These are phyloP conservation scores for Tetrastigma voinierianum DNA, from an alignment of 164 flowering plant genomes.

Conservation along the genomic window DNA sequence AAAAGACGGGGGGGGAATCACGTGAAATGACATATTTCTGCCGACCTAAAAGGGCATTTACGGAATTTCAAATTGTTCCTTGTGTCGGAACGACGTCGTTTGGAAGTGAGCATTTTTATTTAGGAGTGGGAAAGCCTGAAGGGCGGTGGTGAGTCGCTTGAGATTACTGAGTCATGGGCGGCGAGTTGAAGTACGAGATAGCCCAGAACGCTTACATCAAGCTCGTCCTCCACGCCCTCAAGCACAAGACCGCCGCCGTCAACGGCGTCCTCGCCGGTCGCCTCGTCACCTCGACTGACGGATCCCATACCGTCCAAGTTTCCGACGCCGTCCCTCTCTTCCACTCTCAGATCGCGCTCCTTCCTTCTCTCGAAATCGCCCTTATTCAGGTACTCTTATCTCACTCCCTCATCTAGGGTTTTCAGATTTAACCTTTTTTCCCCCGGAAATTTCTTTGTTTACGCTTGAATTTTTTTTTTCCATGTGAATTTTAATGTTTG, in stretches of 20 bases:
- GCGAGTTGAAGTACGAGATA: constrained; percentile 66
- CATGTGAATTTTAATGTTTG: neutral
- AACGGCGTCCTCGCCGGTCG: constrained; percentile 86
- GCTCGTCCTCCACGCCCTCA: constrained; percentile 80
- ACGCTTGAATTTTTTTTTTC: neutral
- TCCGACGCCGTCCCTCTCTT: constrained; percentile 89
- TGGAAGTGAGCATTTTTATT: too few relatives aligned
- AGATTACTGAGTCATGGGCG: constrained; percentile 33
- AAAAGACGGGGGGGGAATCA: too few relatives aligned
- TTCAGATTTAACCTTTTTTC: neutral
- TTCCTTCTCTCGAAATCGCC: constrained; percentile 91
- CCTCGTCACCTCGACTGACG: constrained; percentile 24
- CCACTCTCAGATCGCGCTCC: constrained; percentile 81
- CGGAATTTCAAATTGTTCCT: too few relatives aligned
- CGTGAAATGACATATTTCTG: too few relatives aligned
- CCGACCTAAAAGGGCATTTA: too few relatives aligned
- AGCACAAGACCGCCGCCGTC: constrained; percentile 76
- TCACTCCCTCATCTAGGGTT: constrained; percentile 10
- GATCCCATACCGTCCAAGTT: constrained; percentile 47
- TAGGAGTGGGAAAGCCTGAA: too few relatives aligned
- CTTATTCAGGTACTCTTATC: constrained; percentile 54
- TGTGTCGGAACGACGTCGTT: too few relatives aligned
- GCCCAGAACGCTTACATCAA: constrained; percentile 83
- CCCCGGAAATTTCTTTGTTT: neutral
- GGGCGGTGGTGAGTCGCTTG: too few relatives aligned